Percentiles rank a stretch among this genome's conserved stretches.
Conservation (phyloP, 306 rosid species). For the Trichosanthes cucumerina region DNA sequence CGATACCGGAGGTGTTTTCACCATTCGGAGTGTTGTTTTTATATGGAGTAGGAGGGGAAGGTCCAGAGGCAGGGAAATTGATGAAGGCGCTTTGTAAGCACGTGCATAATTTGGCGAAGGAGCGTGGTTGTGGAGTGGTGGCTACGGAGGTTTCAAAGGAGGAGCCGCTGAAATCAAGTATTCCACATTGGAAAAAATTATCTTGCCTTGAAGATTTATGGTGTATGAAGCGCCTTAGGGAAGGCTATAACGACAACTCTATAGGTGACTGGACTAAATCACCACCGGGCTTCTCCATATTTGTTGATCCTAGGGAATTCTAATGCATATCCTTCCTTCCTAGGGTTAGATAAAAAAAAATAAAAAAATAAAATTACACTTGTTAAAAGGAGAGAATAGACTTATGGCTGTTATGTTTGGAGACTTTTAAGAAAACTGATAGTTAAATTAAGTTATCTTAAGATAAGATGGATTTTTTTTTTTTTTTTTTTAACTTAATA, state of each 20-base stretch:
- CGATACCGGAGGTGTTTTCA: constrained; percentile 48
- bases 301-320: constrained; percentile 77
- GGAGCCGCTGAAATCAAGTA: constrained; percentile 43
- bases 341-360: background rate
- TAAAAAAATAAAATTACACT: too few relatives aligned
- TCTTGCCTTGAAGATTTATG: constrained; percentile 58
- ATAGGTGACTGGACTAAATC: constrained; percentile 80
- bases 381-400: too few relatives aligned
- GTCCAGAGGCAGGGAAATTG: constrained; percentile 33
- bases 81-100: constrained; percentile 39
- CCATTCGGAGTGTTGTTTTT: constrained; percentile 63
- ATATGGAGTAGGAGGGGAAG: constrained; percentile 64
- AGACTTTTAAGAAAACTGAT: background rate
- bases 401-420: background rate
- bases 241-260: constrained; percentile 55
- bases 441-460: too few relatives aligned
- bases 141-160: constrained; percentile 49
- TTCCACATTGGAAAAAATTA: constrained; percentile 66
- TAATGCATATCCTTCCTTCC: too few relatives aligned
- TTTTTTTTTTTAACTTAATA: too few relatives aligned
- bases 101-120: constrained; percentile 55
- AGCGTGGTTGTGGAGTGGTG: constrained; percentile 49
- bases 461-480: too few relatives aligned
- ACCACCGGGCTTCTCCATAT: constrained; percentile 45
- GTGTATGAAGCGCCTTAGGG: constrained; percentile 60